phyloP scores from a whole-genome alignment of 164 flowering plant genomes.

The Tinospora cordifolia region DNA sequence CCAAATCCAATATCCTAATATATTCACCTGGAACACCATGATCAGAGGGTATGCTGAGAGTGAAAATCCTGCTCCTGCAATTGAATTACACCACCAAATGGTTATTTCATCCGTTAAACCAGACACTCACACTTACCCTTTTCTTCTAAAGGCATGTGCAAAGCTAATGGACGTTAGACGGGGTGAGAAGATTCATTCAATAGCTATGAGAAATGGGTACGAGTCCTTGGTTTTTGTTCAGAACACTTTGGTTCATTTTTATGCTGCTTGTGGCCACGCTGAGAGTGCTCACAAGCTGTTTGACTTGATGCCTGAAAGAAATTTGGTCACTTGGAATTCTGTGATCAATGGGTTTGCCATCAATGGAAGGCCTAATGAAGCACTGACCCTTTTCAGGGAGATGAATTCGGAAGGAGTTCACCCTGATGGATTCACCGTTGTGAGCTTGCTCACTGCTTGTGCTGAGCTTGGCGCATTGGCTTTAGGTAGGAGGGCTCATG shows the following conservation, averaged over 20 bases:
- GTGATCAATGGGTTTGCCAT: slow-evolving; percentile 32
- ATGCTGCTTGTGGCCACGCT: slow-evolving; percentile 23
- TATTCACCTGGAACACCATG: slow-evolving; percentile 32
- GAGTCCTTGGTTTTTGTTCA: slow-evolving; percentile 24
- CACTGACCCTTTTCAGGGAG: slow-evolving; percentile 24
- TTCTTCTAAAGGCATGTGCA: slow-evolving; percentile 28
- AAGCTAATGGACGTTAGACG: slow-evolving; percentile 18
- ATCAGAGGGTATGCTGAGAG: slow-evolving; percentile 35
- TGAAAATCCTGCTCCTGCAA: slow-evolving; percentile 18
- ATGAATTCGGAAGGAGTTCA: slow-evolving; percentile 26
- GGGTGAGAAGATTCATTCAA: slow-evolving; percentile 22
- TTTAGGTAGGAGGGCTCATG: slow-evolving; percentile 31
- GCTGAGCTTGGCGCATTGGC: slow-evolving; percentile 33
- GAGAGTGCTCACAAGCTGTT: slow-evolving; percentile 30
- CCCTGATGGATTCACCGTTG: slow-evolving; percentile 34
- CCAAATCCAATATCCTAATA: slow-evolving; percentile 22
- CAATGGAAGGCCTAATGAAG: slow-evolving; percentile 32
- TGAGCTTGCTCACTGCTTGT: slow-evolving; percentile 29
- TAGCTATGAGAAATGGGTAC: slow-evolving; percentile 22
- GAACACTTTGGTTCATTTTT: slow-evolving; percentile 24
- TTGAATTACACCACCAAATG: slow-evolving; percentile 23
- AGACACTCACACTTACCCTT: slow-evolving; percentile 39
- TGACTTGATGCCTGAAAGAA: slow-evolving; percentile 19
- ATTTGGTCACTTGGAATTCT: slow-evolving; percentile 30
- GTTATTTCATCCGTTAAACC: slow-evolving; percentile 11